These are phyloP conservation scores for Berberis thunbergii DNA, from an alignment of 164 flowering plant genomes.

Conservation along the genomic window DNA sequence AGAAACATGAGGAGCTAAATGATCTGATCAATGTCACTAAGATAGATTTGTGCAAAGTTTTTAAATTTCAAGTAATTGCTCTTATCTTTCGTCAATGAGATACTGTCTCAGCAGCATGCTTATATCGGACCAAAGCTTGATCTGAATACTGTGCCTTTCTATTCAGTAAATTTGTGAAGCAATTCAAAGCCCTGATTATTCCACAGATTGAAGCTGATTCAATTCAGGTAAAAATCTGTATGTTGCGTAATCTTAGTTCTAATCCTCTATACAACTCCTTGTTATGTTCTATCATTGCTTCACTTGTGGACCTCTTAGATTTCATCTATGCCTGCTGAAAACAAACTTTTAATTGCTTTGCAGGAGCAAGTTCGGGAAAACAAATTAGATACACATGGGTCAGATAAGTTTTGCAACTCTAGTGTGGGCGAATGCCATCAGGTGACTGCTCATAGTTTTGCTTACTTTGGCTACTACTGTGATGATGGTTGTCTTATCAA, in stretches of 20 bases:
- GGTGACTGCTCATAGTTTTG: slow-evolving; percentile 18
- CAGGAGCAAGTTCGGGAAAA: slow-evolving; percentile 30
- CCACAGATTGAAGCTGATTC: slow-evolving; percentile 33
- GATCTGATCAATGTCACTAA: too few species aligned
- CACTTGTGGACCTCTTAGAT: background rate
- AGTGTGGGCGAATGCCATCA: slow-evolving; percentile 20
- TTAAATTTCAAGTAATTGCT: too few species aligned
- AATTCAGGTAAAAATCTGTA: slow-evolving; percentile 32
- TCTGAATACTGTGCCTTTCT: slow-evolving; percentile 4
- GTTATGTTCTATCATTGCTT: slow-evolving; percentile 3
- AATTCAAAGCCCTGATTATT: slow-evolving; percentile 35
- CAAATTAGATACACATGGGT: slow-evolving; percentile 20
- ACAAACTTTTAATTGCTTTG: slow-evolving; percentile 9
- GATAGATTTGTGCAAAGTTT: too few species aligned
- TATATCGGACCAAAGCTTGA: slow-evolving; percentile 1
- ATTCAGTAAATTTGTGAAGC: slow-evolving; percentile 58
- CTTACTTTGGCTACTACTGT: slow-evolving; percentile 1
- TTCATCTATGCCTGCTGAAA: slow-evolving; percentile 2
- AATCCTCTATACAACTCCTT: background rate
- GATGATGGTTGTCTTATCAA: slow-evolving; percentile 4
- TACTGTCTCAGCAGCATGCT: background rate
- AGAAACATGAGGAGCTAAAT: too few species aligned
- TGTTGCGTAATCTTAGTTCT: background rate
- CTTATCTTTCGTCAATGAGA: background rate
- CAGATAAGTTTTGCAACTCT: slow-evolving; percentile 27